These are phyloP conservation scores for Verticillium albo-atrum DNA, from an alignment of 2,329 filamentous ascomycete species.

Conservation along the genomic window DNA sequence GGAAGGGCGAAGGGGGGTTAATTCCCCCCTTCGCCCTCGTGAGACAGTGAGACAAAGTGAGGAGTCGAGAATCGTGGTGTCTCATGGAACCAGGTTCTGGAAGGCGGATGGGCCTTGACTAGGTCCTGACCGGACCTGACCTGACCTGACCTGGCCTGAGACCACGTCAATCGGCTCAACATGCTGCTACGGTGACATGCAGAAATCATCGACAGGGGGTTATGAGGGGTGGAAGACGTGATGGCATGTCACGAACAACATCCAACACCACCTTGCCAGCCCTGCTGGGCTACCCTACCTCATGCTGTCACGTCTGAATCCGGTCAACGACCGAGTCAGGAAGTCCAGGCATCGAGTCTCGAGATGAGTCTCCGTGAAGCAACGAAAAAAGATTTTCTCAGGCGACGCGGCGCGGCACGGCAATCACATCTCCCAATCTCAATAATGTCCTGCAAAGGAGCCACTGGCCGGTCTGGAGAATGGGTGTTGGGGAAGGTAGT, in stretches of 20 bases:
- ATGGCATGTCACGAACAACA: too few species aligned
- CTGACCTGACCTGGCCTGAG: background rate
- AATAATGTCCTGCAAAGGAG: background rate
- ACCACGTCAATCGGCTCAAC: background rate
- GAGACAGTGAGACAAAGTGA: background rate
- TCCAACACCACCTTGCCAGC: background rate
- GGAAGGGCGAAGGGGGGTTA: too few species aligned
- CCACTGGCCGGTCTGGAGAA: background rate
- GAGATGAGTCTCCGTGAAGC: background rate
- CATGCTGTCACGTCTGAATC: background rate
- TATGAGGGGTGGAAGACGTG: background rate
- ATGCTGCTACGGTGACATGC: background rate
- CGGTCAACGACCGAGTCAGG: background rate
- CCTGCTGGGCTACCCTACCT: background rate
- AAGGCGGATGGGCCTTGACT: background rate
- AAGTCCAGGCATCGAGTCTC: background rate
- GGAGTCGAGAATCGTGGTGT: background rate
- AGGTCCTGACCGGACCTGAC: too few species aligned
- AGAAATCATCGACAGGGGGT: background rate
- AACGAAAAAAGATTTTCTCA: background rate
- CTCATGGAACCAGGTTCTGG: background rate
- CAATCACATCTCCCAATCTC: background rate
- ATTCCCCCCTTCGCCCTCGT: too few species aligned
- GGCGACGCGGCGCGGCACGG: background rate
- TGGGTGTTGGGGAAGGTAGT: background rate